Evolutionary conservation across 1,284 basidiomycete species (phyloP).

Genomic region (Trametes sp.): DNA sequence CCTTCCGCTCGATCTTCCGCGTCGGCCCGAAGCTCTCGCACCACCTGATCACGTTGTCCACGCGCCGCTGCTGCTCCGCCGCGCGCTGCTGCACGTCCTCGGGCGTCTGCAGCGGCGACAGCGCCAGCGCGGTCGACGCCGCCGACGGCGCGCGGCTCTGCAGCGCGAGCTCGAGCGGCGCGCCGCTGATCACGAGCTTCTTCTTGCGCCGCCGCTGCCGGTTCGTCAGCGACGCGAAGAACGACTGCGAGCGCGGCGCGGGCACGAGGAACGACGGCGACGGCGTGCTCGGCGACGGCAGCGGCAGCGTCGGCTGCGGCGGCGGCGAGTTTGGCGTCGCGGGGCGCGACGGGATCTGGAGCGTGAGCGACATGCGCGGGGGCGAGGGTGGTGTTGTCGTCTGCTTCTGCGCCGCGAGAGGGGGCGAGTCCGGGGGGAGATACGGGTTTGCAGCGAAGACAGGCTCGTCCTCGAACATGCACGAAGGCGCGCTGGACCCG

Average conservation of each 20-base stretch:
- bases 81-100: conserved; percentile 27
- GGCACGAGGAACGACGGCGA: conserved; percentile 40
- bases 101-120: not conserved
- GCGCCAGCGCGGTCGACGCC: no score
- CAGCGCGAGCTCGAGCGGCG: conserved; percentile 22
- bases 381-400: conserved; percentile 12
- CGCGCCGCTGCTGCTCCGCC: conserved; percentile 30
- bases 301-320: conserved; percentile 39
- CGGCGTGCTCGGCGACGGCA: conserved; percentile 38
- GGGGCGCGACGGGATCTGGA: conserved; percentile 25
- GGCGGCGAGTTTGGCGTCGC: conserved; percentile 32
- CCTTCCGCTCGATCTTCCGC: conserved; percentile 38
- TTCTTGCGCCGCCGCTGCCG: conserved; percentile 35
- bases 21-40: conserved; percentile 41
- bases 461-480: conserved; percentile 26
- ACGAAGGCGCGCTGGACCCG: conserved; percentile 22
- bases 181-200: conserved; percentile 40
- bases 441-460: conserved; percentile 34
- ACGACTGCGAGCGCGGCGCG: conserved; percentile 33
- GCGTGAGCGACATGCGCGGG: conserved; percentile 15
- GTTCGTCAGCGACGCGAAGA: conserved; percentile 37
- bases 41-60: conserved; percentile 39
- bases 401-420: conserved; percentile 11
- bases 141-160: conserved; percentile 17
- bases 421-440: conserved; percentile 32